Evolutionary conservation across 495 filamentous ascomycete species (phyloP).

Genomic region (Polyplosphaeria fusca): DNA sequence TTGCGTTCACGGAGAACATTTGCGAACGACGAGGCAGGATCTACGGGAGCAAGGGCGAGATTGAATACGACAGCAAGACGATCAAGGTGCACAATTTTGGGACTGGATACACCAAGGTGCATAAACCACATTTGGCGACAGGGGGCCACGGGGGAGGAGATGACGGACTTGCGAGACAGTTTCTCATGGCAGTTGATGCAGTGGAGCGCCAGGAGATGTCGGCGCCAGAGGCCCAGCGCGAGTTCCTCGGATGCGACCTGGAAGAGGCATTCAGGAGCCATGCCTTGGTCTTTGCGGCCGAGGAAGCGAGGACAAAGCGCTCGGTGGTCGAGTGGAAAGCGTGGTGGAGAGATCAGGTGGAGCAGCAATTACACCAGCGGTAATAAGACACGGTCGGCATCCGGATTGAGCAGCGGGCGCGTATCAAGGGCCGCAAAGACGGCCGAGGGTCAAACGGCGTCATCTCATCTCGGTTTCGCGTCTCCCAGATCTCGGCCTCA

Average conservation of each 20-base stretch:
- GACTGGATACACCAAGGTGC: slow-evolving; percentile 52
- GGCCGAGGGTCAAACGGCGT: slow-evolving; percentile 2
- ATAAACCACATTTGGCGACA: slow-evolving; percentile 51
- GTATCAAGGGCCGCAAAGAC: too few relatives aligned
- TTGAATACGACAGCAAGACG: slow-evolving; percentile 68
- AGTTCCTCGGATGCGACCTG: slow-evolving; percentile 72
- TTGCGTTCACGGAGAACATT: slow-evolving; percentile 80
- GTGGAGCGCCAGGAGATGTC: slow-evolving; percentile 68
- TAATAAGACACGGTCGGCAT: slow-evolving; percentile 1
- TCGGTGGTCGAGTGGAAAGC: slow-evolving; percentile 70
- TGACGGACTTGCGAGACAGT: slow-evolving; percentile 72
- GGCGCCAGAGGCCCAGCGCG: slow-evolving; percentile 69
- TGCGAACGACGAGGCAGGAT: slow-evolving; percentile 78
- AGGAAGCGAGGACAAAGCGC: slow-evolving; percentile 70
- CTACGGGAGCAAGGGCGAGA: slow-evolving; percentile 82
- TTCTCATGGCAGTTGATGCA: slow-evolving; percentile 73
- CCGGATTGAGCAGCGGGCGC: slow-evolving; percentile 19
- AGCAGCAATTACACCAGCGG: slow-evolving; percentile 33
- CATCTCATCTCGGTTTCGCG: slow-evolving; percentile 1
- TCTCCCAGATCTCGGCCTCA: too few relatives aligned
- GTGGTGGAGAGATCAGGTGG: slow-evolving; percentile 62
- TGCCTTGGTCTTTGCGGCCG: slow-evolving; percentile 90
- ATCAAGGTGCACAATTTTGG: slow-evolving; percentile 65
- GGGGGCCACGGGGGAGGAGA: slow-evolving; percentile 86
- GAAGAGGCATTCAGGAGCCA: slow-evolving; percentile 86